Percentiles rank a stretch among this genome's conserved stretches.
phyloP scores from a whole-genome alignment of 164 flowering plant genomes.

The Warburgia ugandensis region DNA sequence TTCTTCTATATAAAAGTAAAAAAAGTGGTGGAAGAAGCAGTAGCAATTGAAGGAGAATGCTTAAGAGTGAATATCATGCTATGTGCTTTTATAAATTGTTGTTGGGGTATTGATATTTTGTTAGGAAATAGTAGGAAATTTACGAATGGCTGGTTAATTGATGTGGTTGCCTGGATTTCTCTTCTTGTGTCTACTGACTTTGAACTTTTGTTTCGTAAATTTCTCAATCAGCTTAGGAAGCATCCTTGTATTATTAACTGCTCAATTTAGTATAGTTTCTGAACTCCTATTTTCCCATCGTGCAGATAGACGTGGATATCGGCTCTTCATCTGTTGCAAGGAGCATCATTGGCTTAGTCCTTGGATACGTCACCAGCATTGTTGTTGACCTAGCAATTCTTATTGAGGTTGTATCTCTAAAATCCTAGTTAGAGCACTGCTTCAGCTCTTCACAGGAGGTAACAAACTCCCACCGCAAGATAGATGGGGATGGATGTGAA shows the following conservation, averaged over 20 bases:
- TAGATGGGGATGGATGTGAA: not conserved
- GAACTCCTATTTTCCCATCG: not conserved
- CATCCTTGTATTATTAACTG: not conserved
- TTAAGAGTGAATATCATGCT: too few species aligned
- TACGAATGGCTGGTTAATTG: too few species aligned
- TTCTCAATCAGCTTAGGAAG: not conserved
- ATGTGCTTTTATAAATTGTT: too few species aligned
- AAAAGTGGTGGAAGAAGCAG: too few species aligned
- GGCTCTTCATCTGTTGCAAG: constrained; percentile 97
- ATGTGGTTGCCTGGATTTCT: too few species aligned
- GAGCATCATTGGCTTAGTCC: constrained; percentile 81
- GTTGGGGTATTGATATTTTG: too few species aligned
- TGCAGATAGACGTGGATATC: constrained; percentile 96
- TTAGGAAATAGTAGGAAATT: too few species aligned
- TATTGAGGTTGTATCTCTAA: constrained; percentile 69
- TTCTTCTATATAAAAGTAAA: too few species aligned
- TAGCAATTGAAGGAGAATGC: too few species aligned
- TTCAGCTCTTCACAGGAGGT: not conserved
- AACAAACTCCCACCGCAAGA: not conserved
- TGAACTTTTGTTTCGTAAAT: too few species aligned
- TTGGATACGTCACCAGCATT: constrained; percentile 91
- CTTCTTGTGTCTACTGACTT: too few species aligned
- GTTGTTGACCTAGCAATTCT: constrained; percentile 93
- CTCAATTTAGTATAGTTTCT: not conserved
- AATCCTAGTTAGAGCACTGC: too few species aligned